phyloP scores from a whole-genome alignment of 2,329 filamentous ascomycete genomes.

The Septoria petroselini region DNA sequence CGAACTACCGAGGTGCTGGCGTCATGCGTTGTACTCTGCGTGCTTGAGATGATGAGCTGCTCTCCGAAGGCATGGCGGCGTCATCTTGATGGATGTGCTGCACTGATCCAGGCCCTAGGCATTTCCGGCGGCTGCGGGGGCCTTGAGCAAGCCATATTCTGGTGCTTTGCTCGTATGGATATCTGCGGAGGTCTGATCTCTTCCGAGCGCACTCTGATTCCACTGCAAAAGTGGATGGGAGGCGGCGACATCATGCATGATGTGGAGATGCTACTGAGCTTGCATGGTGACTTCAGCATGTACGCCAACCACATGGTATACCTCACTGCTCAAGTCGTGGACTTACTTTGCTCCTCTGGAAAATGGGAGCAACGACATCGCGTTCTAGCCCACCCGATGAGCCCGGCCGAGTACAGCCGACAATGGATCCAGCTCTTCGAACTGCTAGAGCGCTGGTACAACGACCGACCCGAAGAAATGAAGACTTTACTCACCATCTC shows the following conservation, averaged over 20 bases:
- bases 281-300: slow-evolving; percentile 48
- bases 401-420: slow-evolving; percentile 32
- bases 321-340: slow-evolving; percentile 49
- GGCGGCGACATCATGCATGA: slow-evolving; percentile 41
- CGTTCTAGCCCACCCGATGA: slow-evolving; percentile 22
- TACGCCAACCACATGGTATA: slow-evolving; percentile 60
- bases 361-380: slow-evolving; percentile 33
- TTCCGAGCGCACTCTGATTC: slow-evolving; percentile 50
- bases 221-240: slow-evolving; percentile 49
- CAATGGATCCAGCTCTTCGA: slow-evolving; percentile 38
- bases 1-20: slow-evolving; percentile 48
- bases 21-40: slow-evolving; percentile 49
- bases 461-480: slow-evolving; percentile 35
- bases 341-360: slow-evolving; percentile 34
- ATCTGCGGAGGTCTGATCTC: slow-evolving; percentile 56
- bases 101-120: slow-evolving; percentile 51
- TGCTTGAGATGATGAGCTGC: slow-evolving; percentile 51
- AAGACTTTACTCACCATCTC: slow-evolving; percentile 38
- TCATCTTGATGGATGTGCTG: slow-evolving; percentile 57
- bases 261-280: slow-evolving; percentile 40
- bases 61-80: slow-evolving; percentile 53
- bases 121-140: slow-evolving; percentile 54
- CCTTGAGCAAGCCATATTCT: slow-evolving; percentile 54
- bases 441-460: slow-evolving; percentile 37
- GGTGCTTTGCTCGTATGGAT: slow-evolving; percentile 60